Base-by-base conservation (phyloP, 176 grass and related monocot genomes). In the Eragrostis curvula region DNA sequence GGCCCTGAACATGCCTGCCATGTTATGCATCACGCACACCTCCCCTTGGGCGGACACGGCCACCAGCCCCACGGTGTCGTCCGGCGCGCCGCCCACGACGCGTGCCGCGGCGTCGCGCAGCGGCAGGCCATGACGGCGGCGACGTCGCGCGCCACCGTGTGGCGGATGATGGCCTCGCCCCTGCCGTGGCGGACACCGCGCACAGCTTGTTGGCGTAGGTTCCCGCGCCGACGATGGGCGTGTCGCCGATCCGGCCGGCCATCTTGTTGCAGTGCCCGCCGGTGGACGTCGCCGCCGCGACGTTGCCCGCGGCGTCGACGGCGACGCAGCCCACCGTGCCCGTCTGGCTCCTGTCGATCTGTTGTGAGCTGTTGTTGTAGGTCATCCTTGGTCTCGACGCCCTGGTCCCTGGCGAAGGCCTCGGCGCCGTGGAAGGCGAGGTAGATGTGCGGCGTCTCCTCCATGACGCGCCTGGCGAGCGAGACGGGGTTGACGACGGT, bases 231-330 rank as follows among this genome's bases (percentile, higher is more conserved):
- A 98, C 83, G 17, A 95, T 17, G 1, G 92, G 95, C 9, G 96
- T 98, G 90, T 98, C 96, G 5, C 90, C 92, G 66, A 98, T 91
- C 73, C 95, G 74, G 58, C 95, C 92, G 14, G 65, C 55, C 95
- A 95, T 93, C 89, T 98, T 98, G 88, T 98, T 98, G 90, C 66
- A 95, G 32, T n/a, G n/a, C 13, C 96, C 92, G 30, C 96, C 96
- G 9, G 96, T 98, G 69, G 92, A 97, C 9, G 92, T 97, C 20
- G 89, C 94, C 8, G 85, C 51, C 49, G 94, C 92, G 43, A 97
- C 77, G 71, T 87, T 87, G 50, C 94, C 94, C 51, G 78, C 39
- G 20, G 78, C 9, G 56, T 94, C 95, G 6, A 94, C 45, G 17
- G 92, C 95, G 21, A 94, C 92, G 59, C 95, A 97, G 51, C 95